These are phyloP conservation scores for Cochlearia excelsa DNA, from an alignment of 345 rosid genomes.

Conservation along the genomic window DNA sequence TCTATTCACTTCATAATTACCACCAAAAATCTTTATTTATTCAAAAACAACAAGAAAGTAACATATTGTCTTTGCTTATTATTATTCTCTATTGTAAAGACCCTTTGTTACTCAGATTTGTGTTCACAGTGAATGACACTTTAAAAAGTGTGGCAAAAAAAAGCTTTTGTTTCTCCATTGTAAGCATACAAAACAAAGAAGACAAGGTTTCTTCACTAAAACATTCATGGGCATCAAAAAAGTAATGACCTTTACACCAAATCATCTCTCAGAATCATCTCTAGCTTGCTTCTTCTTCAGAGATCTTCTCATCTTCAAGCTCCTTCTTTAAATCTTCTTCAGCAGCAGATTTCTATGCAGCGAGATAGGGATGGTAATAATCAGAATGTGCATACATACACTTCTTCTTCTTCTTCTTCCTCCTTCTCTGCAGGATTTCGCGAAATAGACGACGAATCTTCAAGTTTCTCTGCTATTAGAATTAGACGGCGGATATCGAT, in stretches of 20 bases:
- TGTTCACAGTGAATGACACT: no score
- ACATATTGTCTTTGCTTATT: no score
- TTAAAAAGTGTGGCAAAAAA: neutral
- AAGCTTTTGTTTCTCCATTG: neutral
- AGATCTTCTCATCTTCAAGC: no score
- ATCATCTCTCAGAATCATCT: neutral
- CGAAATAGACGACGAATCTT: constrained; percentile 17
- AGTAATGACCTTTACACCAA: constrained; percentile 20
- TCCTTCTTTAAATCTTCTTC: constrained; percentile 46
- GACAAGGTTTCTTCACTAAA: neutral
- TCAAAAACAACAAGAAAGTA: no score
- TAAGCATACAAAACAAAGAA: constrained; percentile 3
- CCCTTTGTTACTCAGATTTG: no score
- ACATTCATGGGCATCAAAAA: constrained; percentile 13
- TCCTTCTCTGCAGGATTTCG: constrained; percentile 40
- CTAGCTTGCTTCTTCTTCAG: constrained; percentile 20
- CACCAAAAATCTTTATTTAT: no score
- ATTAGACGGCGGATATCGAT: no score
- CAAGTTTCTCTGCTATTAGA: neutral
- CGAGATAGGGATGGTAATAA: constrained; percentile 71
- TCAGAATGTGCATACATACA: constrained; percentile 81
- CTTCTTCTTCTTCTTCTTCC: constrained; percentile 68
- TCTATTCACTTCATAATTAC: constrained; percentile 45
- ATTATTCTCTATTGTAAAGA: no score
- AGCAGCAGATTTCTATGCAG: constrained; percentile 64